Base-by-base conservation (phyloP, 345 rosid species). In the Triadica sebifera region DNA sequence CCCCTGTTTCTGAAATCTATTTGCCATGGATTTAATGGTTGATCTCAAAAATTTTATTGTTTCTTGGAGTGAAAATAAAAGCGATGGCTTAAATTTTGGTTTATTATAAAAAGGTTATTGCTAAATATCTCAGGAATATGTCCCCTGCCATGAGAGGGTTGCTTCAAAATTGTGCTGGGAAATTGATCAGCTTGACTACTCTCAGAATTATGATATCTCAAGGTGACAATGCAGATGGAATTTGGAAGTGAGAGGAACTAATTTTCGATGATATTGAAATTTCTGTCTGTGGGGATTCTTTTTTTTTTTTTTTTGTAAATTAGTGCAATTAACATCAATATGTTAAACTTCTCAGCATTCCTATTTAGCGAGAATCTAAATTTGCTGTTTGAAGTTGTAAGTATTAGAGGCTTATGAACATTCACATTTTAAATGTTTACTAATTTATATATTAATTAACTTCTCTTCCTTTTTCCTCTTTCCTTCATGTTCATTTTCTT, bases 141-240 rank as follows among this genome's bases (percentile, higher is more conserved):
- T 90, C 47, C 99, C 99, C 4, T 86, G 92, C 75, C 98, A 85
- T 70, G 98, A 93, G 75, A 84, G 88, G 74, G 94, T 83, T 69
- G 94, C 91, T 61, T 81, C 98, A 5, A 91, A 86, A 83, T 82
- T 91, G 86, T 88, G 86, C 77, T 95, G 99, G 98, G 98, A 95
- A 82, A 85, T 86, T 74, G 93, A 93, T 83, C 90, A 87, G 76
- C 87, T 85, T 72, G 88, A 85, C 75, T 89, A 88, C 82, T 61
- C 91, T 59, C 82, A 86, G 72, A 67, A 81, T 17, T 86, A 84
- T 79, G 88, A 80, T 70, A 77, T 85, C 24, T 81, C 90, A 34
- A 84, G 88, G 77, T 83, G 75, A 85, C 61, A 34, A 63, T 52
- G 72, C 62, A 70, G 76, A 69, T 65, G 78, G 71, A 59, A 45